A percentile compares a stretch with the other conserved stretches of the same genome.
Evolutionary conservation across 106 monocot genomes (phyloP).

Genomic region (Platanthera guangdongensis): DNA sequence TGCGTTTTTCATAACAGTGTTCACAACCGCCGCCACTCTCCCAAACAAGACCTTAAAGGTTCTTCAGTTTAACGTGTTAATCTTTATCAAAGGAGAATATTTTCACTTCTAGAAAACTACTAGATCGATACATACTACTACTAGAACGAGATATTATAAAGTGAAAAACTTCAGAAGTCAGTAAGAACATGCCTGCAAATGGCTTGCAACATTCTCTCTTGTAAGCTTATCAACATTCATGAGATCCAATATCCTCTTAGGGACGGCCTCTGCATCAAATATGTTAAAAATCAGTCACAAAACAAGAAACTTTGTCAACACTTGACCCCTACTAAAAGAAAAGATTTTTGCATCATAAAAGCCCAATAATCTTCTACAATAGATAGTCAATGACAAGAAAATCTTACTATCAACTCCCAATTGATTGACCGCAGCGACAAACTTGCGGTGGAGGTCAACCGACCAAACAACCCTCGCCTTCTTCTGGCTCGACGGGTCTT

Average conservation of each 20-base stretch:
- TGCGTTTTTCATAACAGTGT: no score
- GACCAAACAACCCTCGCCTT: slow-evolving; percentile 18
- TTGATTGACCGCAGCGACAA: slow-evolving; percentile 16
- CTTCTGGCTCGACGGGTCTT: slow-evolving; percentile 9
- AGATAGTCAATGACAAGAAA: neutral
- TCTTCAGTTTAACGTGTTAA: neutral
- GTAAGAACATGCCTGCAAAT: slow-evolving; percentile 49
- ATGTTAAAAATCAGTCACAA: neutral
- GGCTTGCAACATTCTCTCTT: slow-evolving; percentile 83
- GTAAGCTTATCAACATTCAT: slow-evolving; percentile 77
- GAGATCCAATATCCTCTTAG: slow-evolving; percentile 78
- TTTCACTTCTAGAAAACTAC: neutral
- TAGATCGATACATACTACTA: neutral
- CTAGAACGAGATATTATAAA: neutral
- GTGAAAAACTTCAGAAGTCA: neutral
- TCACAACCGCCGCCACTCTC: no score
- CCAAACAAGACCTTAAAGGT: neutral
- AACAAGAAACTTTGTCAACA: neutral
- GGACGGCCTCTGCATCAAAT: slow-evolving; percentile 64
- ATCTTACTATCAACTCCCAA: slow-evolving; percentile 19
- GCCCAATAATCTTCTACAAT: neutral
- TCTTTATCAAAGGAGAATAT: neutral
- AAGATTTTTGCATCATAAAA: neutral
- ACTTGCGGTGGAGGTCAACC: slow-evolving; percentile 17
- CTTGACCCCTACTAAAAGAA: neutral